Evolutionary conservation across 306 rosid genomes (phyloP), one percentile per base, ranked within the genome.

Genomic region (Vicia faba): DNA sequence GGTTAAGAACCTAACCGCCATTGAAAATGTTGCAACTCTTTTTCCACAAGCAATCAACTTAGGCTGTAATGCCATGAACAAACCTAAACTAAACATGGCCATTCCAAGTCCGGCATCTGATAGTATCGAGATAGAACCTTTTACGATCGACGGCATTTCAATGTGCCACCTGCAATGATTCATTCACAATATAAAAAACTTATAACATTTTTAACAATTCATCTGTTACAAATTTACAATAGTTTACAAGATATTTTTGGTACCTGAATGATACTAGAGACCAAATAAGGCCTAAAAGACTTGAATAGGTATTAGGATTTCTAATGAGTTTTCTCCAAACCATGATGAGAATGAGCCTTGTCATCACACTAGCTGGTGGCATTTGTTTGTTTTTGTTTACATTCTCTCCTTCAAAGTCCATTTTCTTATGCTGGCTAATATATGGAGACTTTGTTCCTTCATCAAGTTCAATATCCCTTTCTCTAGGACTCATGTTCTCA

Each of bases 71-170:
- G 96, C 97, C 97, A 91, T 91, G 82, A 91, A 91, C 45, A 91
- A 33, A 77, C 97, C 97, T 29, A 91, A 82, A 74, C 97, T 88
- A 79, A 91, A 91, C 97, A 91, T 88, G 44, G 97, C 97, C 96
- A 88, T 88, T 80, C 97, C 97, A 9, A 91, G 75, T 38, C 97
- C 97, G 35, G 97, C 93, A 69, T 91, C 89, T 7, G 97, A 91
- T 38, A 91, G 73, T 61, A 91, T 88, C 20, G 96, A 82, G 38
- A 88, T 88, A 16, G 97, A 91, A 69, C 97, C 96, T 71, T 82
- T 80, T 5, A 91, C 84, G 50, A 91, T 86, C 35, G 82, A 10
- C 0, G 97, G 97, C 97, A 91, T 91, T 85, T 88, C 78, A 26
- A 91, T 83, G 78, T 88, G 58, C 81, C 80, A 91, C 79, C 97